phyloP scores from a whole-genome alignment of 2,329 filamentous ascomycete species.

The Ceratocystis colombiana region DNA sequence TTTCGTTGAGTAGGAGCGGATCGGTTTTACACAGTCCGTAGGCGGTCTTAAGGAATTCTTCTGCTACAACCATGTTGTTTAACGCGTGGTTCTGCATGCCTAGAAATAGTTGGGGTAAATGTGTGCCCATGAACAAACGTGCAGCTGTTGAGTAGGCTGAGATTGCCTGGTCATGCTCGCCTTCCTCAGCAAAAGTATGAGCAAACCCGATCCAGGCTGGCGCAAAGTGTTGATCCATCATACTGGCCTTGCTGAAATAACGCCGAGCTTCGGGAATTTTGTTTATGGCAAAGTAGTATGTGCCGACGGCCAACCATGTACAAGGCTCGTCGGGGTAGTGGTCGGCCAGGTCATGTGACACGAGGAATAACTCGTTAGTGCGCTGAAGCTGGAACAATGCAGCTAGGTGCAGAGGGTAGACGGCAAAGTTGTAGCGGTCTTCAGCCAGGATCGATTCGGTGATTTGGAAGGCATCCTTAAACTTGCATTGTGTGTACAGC shows the following conservation, averaged over 20 bases:
- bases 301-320: conserved; percentile 87
- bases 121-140: conserved; percentile 89
- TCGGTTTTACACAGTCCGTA: conserved; percentile 75
- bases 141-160: conserved; percentile 95
- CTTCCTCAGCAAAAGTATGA: conserved; percentile 94
- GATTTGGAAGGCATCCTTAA: conserved; percentile 72
- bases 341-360: conserved; percentile 87
- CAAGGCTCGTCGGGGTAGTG: conserved; percentile 83
- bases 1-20: conserved; percentile 84
- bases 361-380: conserved; percentile 80
- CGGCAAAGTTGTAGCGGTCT: conserved; percentile 79
- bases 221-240: conserved; percentile 96
- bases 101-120: conserved; percentile 87
- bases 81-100: conserved; percentile 97
- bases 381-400: conserved; percentile 79
- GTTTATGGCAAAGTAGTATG: conserved; percentile 83
- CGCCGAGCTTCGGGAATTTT: conserved; percentile 87
- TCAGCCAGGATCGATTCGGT: conserved; percentile 72
- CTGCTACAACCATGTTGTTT: conserved; percentile 86
- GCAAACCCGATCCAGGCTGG: conserved; percentile 98
- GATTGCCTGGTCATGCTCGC: conserved; percentile 96
- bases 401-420: conserved; percentile 84
- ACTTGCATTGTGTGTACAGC: conserved; percentile 88
- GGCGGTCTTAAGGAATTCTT: conserved; percentile 87
- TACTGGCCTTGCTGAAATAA: conserved; percentile 93